phyloP scores from a whole-genome alignment of 495 filamentous ascomycete genomes.

The Tuber magnatum region DNA sequence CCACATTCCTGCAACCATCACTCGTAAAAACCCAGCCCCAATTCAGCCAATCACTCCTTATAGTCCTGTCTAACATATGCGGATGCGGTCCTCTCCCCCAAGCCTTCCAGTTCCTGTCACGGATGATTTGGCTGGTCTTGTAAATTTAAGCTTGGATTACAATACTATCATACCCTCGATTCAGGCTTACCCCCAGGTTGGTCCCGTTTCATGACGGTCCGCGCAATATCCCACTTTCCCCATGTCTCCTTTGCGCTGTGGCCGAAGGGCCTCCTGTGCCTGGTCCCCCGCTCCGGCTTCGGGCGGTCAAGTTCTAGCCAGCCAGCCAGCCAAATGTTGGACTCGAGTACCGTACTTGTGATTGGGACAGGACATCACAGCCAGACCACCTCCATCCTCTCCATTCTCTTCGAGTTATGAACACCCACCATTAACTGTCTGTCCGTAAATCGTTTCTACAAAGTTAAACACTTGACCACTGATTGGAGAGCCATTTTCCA shows the following conservation, averaged over 20 bases:
- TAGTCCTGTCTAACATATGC: neutral
- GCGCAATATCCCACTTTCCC: neutral
- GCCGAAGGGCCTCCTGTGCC: neutral
- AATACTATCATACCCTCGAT: neutral
- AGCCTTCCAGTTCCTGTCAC: neutral
- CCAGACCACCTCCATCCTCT: neutral
- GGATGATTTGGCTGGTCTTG: neutral
- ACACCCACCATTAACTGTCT: neutral
- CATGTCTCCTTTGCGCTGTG: neutral
- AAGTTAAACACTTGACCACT: neutral
- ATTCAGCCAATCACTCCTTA: neutral
- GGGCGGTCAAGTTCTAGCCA: neutral
- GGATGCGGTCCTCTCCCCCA: too few species aligned
- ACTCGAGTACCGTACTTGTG: neutral
- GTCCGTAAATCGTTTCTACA: neutral
- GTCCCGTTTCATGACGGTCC: neutral
- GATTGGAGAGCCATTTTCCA: neutral
- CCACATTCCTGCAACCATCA: neutral
- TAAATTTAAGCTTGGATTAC: neutral
- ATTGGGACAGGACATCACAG: neutral
- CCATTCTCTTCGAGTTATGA: neutral
- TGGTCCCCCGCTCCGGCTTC: neutral
- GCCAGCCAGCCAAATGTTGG: neutral
- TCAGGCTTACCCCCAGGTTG: neutral
- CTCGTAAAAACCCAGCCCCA: neutral